Evolutionary conservation across 2,329 filamentous ascomycete genomes (phyloP).

Genomic region (Sphaerulina musiva): DNA sequence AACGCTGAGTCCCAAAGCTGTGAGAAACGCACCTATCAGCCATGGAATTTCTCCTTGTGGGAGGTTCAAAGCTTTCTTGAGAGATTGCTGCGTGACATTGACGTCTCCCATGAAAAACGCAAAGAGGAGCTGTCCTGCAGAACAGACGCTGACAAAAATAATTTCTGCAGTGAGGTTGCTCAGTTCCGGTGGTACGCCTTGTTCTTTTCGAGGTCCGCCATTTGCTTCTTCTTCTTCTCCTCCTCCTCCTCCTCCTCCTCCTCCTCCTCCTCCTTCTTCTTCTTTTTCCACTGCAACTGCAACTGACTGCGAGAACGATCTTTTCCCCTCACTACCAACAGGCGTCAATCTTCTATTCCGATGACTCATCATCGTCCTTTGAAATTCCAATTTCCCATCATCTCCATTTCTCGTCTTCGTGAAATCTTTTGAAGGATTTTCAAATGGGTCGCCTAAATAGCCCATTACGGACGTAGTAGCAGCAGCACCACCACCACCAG

Average conservation of each 20-base stretch:
- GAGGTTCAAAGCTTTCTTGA: slow-evolving; percentile 37
- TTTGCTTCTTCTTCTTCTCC: slow-evolving; percentile 6
- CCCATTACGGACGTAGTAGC: no score
- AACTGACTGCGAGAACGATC: slow-evolving; percentile 11
- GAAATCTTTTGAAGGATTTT: slow-evolving; percentile 16
- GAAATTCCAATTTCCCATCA: slow-evolving; percentile 11
- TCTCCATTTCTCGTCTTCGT: slow-evolving; percentile 10
- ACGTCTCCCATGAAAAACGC: slow-evolving; percentile 40
- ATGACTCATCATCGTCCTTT: slow-evolving; percentile 3
- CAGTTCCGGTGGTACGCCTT: slow-evolving; percentile 36
- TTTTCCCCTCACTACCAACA: slow-evolving; percentile 5
- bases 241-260: background rate
- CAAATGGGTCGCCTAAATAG: slow-evolving; percentile 18
- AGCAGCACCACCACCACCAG: no score
- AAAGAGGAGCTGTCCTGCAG: slow-evolving; percentile 41
- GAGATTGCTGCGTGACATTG: slow-evolving; percentile 36
- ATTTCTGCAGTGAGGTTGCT: slow-evolving; percentile 38
- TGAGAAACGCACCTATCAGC: slow-evolving; percentile 40
- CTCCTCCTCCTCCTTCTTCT: background rate
- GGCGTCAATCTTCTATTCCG: slow-evolving; percentile 14
- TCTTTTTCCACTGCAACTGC: slow-evolving; percentile 10
- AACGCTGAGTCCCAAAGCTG: slow-evolving; percentile 40
- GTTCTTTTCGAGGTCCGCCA: slow-evolving; percentile 10
- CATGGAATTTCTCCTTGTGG: slow-evolving; percentile 38
- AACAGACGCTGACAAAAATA: slow-evolving; percentile 39